A percentile compares a stretch with the other conserved stretches of the same genome.
phyloP scores from a whole-genome alignment of 306 rosid species.

The Vigna nakashimae region DNA sequence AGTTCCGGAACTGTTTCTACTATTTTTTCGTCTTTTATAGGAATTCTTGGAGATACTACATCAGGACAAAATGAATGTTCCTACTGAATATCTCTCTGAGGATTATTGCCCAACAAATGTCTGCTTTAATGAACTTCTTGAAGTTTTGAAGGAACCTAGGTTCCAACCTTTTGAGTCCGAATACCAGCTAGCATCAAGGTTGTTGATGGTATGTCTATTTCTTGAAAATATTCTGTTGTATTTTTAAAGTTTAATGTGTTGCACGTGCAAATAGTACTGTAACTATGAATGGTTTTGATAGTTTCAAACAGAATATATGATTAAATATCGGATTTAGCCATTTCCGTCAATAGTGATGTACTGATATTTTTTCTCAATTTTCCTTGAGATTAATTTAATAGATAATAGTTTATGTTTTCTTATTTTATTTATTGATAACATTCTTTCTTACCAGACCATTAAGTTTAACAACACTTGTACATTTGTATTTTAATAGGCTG shows the following conservation, averaged over 20 bases:
- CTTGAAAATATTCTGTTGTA: constrained; percentile 33
- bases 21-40: constrained; percentile 48
- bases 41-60: constrained; percentile 53
- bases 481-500: constrained; percentile 64
- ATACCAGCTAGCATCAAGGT: constrained; percentile 63
- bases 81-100: constrained; percentile 56
- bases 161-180: constrained; percentile 73
- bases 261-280: constrained; percentile 11
- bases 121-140: constrained; percentile 56
- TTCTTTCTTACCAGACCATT: constrained; percentile 21
- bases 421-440: constrained; percentile 15
- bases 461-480: constrained; percentile 46
- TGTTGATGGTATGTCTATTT: constrained; percentile 67
- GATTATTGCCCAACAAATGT: constrained; percentile 54
- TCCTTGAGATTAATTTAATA: constrained; percentile 24
- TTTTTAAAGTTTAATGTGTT: constrained; percentile 38
- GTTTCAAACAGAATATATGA: constrained; percentile 26
- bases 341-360: neutral
- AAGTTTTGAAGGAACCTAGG: constrained; percentile 68
- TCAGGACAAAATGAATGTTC: constrained; percentile 48
- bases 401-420: constrained; percentile 27
- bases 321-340: neutral
- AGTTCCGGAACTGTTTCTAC: constrained; percentile 9
- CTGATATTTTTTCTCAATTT: constrained; percentile 6
- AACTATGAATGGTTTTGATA: constrained; percentile 19